Evolutionary conservation across 2,329 filamentous ascomycete genomes (phyloP), one percentile per base, ranked within the genome.

Genomic region (Aaosphaeria arxii): DNA sequence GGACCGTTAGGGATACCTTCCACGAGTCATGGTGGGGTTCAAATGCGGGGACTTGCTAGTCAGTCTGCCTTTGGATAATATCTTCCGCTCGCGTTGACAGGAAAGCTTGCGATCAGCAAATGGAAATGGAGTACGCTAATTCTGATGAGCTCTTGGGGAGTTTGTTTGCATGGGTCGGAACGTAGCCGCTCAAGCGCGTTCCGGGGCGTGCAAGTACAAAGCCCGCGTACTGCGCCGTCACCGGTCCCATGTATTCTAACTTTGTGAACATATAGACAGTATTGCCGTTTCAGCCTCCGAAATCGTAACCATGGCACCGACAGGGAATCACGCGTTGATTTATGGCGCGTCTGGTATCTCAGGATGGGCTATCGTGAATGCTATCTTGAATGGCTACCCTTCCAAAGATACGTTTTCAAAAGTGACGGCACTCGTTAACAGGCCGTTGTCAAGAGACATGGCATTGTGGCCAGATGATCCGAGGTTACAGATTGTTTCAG

Each of bases 291-390:
- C 3, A 24, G 17, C 17, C 17, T 24, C 17, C 17, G 17, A 24
- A 24, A 24, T 24, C 17, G 2, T 24, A 24, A 29, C n/a, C 7
- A 48, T 47, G 47, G 41, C 40, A 33, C 48, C 35, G 1, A 66
- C 63, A 51, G 52, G 59, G 5, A 64, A 66, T 31, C 62, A 67
- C 46, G 66, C 67, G 47, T 61, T 70, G 35, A 57, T 66, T 36
- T 66, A 69, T 60, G 75, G 75, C 33, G 74, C 74, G 42, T 74
- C 72, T 51, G 76, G 75, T n/a, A 74, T 78, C 45, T 72, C 73
- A 3, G 76, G 76, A 35, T 79, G 76, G 76, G 71, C 76, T 5
- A 71, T 79, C 45, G 72, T 75, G 11, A 78, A 77, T 44, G 69
- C 74, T 45, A 73, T 78, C 36, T 61, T 78, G 9, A 60, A 73